Evolutionary conservation across 148 eudicot genomes (phyloP), one percentile per base, ranked within the genome.

Genomic region (Cornus controversa): DNA sequence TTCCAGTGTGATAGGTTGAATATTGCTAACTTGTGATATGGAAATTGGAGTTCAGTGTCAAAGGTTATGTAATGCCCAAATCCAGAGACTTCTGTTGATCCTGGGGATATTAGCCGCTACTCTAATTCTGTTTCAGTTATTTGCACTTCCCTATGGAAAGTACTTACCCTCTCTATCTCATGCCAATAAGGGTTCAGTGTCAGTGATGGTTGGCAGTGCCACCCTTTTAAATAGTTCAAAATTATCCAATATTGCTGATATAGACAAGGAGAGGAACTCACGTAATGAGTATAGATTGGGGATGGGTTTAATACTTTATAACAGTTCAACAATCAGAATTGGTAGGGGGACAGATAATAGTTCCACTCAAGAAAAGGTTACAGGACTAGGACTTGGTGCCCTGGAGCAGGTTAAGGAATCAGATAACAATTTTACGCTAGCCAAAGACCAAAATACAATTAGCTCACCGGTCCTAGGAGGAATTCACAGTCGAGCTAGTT

Each of bases 51-150:
- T 36, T 73, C 60, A 65, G 45, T 31, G 70, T 81, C 82, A 36
- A 67, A 76, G 81, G 66, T 54, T 79, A 36, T 70, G 34, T 77
- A 66, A 29, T 40, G 37, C 84, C 22, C 75, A 70, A 60, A 79
- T 79, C 74, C 54, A 71, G 75, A 77, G 79, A 62, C 79, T 90
- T 13, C 31, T 87, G 24, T 72, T 72, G 36, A 23, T 86, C 37
- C 64, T 81, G 70, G 88, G 80, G 53, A 67, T 83, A 75, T 40
- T 82, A 3, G 87, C 69, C 65, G 66, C 65, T 53, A 16, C 87
- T 74, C 25, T 78, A 22, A 76, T 84, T 77, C 63, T 87, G 10
- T 69, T 50, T 66, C 90, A 90, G 69, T 83, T 85, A 26, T 80
- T 68, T 64, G 86, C 26, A 63, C 67, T 80, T 76, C 82, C 80